Evolutionary conservation across 768 basidiomycete genomes (phyloP).

Genomic region (Tephrocybe rancida): DNA sequence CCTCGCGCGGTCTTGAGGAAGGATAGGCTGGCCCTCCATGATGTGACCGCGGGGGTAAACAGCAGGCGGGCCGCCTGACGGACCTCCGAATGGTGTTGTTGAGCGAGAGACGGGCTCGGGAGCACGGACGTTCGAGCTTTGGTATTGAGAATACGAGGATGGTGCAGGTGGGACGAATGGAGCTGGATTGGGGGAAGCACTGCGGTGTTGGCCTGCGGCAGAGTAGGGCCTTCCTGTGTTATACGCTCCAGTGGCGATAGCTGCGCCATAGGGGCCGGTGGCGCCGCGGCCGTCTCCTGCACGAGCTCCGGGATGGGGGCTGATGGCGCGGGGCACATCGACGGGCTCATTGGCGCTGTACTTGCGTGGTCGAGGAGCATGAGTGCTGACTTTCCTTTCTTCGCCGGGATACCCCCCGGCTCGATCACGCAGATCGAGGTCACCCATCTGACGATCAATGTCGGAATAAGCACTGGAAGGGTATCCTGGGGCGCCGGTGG

Average conservation of each 20-base stretch:
- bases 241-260: conserved; percentile 33
- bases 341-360: conserved; percentile 45
- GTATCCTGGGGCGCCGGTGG: conserved; percentile 20
- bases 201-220: conserved; percentile 18
- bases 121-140: conserved; percentile 37
- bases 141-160: conserved; percentile 10
- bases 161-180: conserved; percentile 28
- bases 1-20: conserved; percentile 33
- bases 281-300: conserved; percentile 28
- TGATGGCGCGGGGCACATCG: conserved; percentile 38
- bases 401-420: conserved; percentile 31
- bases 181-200: conserved; percentile 47
- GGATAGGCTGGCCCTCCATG: conserved; percentile 55
- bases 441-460: conserved; percentile 42
- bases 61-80: conserved; percentile 23
- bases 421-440: conserved; percentile 41
- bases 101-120: conserved; percentile 39
- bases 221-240: conserved; percentile 21
- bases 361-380: conserved; percentile 41
- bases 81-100: conserved; percentile 42
- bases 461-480: conserved; percentile 32
- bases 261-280: conserved; percentile 32
- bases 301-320: conserved; percentile 38
- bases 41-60: conserved; percentile 63
- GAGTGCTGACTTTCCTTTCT: conserved; percentile 33